A percentile compares a stretch with the other conserved stretches of the same genome.
These are phyloP conservation scores for Hypoxylon fragiforme DNA, from an alignment of 495 filamentous ascomycete species.

Conservation along the genomic window DNA sequence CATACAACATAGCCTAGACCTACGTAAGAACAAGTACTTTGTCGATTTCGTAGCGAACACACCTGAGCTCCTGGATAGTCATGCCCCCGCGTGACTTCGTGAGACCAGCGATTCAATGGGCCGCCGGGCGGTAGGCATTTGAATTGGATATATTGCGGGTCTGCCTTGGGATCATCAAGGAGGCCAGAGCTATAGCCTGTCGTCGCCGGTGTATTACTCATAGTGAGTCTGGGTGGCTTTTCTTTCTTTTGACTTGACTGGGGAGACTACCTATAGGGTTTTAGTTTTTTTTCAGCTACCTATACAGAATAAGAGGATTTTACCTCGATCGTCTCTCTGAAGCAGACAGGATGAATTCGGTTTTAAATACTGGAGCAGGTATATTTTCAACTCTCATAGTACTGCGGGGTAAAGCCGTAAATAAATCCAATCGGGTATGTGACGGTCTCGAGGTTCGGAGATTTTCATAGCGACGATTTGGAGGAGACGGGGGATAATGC, in stretches of 20 bases:
- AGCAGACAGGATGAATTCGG: not conserved
- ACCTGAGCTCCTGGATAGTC: constrained; percentile 94
- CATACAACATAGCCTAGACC: constrained; percentile 88
- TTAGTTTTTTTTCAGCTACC: too few relatives aligned
- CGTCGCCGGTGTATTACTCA: constrained; percentile 19
- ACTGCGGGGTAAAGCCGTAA: constrained; percentile 24
- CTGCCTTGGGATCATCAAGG: constrained; percentile 40
- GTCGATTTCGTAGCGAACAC: constrained; percentile 9
- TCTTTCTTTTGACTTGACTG: too few relatives aligned
- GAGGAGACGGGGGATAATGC: constrained; percentile 9
- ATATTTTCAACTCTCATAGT: too few relatives aligned
- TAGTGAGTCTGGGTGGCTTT: constrained; percentile 2
- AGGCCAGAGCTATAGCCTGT: constrained; percentile 12
- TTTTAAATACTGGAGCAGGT: too few relatives aligned
- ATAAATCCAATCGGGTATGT: constrained; percentile 6
- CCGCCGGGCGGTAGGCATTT: constrained; percentile 46
- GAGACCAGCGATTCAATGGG: constrained; percentile 53
- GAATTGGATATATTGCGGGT: constrained; percentile 51
- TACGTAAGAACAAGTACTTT: constrained; percentile 2
- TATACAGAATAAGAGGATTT: too few relatives aligned
- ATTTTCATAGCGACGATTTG: constrained; percentile 22
- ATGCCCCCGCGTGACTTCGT: constrained; percentile 63
- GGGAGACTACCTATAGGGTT: too few relatives aligned
- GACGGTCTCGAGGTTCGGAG: constrained; percentile 18
- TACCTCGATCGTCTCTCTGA: not conserved